Conservation (phyloP, 495 filamentous ascomycete species). For the Platismatia glauca region DNA sequence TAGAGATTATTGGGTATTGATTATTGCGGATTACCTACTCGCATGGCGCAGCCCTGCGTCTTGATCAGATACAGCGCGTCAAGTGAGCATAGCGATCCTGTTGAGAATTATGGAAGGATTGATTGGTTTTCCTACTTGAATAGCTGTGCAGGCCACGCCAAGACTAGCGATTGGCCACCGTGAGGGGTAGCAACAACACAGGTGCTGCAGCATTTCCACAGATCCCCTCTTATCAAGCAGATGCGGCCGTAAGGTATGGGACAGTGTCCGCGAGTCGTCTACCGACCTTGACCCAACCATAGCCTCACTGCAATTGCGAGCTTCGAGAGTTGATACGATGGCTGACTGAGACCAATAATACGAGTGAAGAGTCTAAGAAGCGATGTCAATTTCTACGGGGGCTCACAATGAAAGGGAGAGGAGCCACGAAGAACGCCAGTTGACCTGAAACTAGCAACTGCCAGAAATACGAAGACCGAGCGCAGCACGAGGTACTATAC, state of each 20-base stretch:
- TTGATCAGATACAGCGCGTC: background rate
- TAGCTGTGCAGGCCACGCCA: too few species aligned
- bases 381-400: too few species aligned
- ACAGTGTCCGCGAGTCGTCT: background rate
- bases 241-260: too few species aligned
- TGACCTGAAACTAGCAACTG: too few species aligned
- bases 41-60: too few species aligned
- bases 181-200: too few species aligned
- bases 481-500: too few species aligned
- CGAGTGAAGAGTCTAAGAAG: background rate
- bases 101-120: background rate
- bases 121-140: too few species aligned
- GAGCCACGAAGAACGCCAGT: background rate
- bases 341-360: background rate
- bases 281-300: background rate
- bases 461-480: too few species aligned
- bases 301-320: background rate
- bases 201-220: too few species aligned
- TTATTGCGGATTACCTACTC: background rate
- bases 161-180: too few species aligned
- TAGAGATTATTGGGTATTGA: background rate
- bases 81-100: background rate
- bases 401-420: background rate
- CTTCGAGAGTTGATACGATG: background rate
- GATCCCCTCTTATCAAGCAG: too few species aligned